Conservation (phyloP, 345 rosid genomes). For the Heritiera fomes region DNA sequence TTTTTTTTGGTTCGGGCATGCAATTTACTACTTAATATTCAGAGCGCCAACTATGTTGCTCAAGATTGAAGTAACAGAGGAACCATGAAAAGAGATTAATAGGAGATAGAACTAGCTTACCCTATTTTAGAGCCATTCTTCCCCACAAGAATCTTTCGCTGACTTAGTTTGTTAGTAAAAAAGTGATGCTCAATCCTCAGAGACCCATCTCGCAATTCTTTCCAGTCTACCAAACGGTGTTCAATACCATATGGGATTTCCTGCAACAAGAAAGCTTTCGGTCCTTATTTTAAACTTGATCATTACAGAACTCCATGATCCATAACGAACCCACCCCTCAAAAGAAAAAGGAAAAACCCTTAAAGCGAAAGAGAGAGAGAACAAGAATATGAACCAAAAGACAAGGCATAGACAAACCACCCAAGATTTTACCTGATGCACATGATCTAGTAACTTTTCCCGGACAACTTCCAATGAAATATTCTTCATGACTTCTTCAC, state of each 20-base stretch:
- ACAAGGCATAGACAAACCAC: background rate
- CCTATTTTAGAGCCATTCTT: constrained; percentile 85
- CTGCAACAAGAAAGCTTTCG: constrained; percentile 36
- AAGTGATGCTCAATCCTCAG: constrained; percentile 88
- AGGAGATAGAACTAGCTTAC: constrained; percentile 35
- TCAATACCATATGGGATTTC: constrained; percentile 81
- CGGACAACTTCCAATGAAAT: constrained; percentile 88
- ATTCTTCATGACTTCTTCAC: constrained; percentile 85
- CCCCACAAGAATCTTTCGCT: constrained; percentile 91
- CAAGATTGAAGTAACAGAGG: background rate
- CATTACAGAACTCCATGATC: background rate
- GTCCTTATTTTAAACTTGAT: background rate
- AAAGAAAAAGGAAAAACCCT: background rate
- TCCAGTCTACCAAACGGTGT: constrained; percentile 88
- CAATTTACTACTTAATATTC: background rate
- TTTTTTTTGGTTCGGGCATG: no score
- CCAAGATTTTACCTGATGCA: constrained; percentile 72
- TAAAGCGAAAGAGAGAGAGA: no score
- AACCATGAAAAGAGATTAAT: constrained; percentile 5
- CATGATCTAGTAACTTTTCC: constrained; percentile 79
- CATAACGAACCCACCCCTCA: background rate
- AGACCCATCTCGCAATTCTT: constrained; percentile 79
- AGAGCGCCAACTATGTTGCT: background rate
- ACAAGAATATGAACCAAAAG: background rate
- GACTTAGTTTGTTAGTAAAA: constrained; percentile 72